Percentiles rank a stretch among this genome's conserved stretches.
Evolutionary conservation across 1,139 yeast species (phyloP).

Genomic region (Keqinozyma sinolaborantium): DNA sequence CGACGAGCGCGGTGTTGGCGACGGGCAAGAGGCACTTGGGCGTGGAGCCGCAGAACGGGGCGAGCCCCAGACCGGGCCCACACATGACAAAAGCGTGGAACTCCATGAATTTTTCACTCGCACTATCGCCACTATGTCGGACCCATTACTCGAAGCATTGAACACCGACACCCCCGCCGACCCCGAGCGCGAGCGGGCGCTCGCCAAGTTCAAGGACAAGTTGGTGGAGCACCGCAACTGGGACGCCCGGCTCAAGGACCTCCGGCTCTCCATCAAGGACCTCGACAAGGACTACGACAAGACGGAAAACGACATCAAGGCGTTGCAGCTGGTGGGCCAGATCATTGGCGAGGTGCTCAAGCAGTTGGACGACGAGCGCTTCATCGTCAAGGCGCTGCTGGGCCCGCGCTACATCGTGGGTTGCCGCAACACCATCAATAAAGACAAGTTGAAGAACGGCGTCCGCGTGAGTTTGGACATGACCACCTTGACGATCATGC

Average conservation of each 20-base stretch:
- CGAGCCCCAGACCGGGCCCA: conserved; percentile 72
- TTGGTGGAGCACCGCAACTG: conserved; percentile 91
- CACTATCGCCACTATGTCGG: conserved; percentile 9
- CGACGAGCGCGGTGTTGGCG: conserved; percentile 88
- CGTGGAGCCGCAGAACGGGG: conserved; percentile 64
- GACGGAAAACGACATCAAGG: conserved; percentile 96
- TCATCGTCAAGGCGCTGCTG: conserved; percentile 93
- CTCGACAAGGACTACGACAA: conserved; percentile 82
- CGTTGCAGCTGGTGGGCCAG: conserved; percentile 96
- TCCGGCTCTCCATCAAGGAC: conserved; percentile 80
- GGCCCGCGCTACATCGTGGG: conserved; percentile 99
- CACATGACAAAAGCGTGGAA: conserved; percentile 88
- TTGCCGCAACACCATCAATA: conserved; percentile 88
- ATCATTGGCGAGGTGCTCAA: conserved; percentile 96
- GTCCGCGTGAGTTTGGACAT: conserved; percentile 95
- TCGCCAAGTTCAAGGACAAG: conserved; percentile 78
- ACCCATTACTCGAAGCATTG: conserved; percentile 16
- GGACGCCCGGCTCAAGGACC: conserved; percentile 86
- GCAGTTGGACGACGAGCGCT: conserved; percentile 91
- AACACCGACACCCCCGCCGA: conserved; percentile 35
- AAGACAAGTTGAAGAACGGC: conserved; percentile 83
- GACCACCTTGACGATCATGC: conserved; percentile 97
- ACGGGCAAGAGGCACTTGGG: conserved; percentile 87
- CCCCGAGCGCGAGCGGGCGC: conserved; percentile 77
- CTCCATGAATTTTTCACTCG: conserved; percentile 51